Base-by-base conservation (phyloP, 352 stramenopile genomes). In the Globisporangium apiculatum region DNA sequence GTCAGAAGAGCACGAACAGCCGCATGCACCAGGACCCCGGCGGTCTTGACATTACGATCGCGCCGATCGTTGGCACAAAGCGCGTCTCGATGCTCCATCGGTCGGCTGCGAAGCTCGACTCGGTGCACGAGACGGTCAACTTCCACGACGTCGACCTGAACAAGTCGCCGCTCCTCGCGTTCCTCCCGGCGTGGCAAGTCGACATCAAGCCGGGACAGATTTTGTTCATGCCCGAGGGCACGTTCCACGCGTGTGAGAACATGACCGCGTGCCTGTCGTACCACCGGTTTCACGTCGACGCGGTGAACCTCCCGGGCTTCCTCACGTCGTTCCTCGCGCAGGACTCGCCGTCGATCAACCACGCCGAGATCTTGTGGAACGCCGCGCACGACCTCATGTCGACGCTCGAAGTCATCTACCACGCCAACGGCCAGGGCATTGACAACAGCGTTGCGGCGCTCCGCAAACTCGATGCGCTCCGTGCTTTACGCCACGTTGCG, bases 291-390 rank as follows among this genome's bases (percentile, higher is more conserved):
- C 91, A 97, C 67, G 85, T 97, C 37, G 93, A 98, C 66, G 69
- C 74, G 5, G 75, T 96, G n/a, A 98, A 97, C 66, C 68, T 98
- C 7, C 67, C 79, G 15, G 89, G 81, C 4, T 98, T 98, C 64
- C 66, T 97, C 8, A 64, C 81, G 55, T 96, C 87, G 14, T 87
- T 97, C 60, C 76, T 97, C 50, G 86, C 91, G 42, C 76, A 92
- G 56, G 93, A 98, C 72, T 89, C 89, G 24, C 79, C 76, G 15
- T 82, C 91, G 49, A 95, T 97, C 56, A 86, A 95, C 57, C 89
- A 97, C 52, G 83, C 88, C 40, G 87, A 97, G 68, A 94, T 98
- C 49, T 58, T 98, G 43, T 98, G 93, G 93, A 98, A 98, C 66
- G 73, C 85, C 10, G 77, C 76, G 10, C 79, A 91, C 55, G 89